These are phyloP conservation scores for Aegilops longissima DNA, from an alignment of 176 grass and related monocot genomes.

Conservation along the genomic window DNA sequence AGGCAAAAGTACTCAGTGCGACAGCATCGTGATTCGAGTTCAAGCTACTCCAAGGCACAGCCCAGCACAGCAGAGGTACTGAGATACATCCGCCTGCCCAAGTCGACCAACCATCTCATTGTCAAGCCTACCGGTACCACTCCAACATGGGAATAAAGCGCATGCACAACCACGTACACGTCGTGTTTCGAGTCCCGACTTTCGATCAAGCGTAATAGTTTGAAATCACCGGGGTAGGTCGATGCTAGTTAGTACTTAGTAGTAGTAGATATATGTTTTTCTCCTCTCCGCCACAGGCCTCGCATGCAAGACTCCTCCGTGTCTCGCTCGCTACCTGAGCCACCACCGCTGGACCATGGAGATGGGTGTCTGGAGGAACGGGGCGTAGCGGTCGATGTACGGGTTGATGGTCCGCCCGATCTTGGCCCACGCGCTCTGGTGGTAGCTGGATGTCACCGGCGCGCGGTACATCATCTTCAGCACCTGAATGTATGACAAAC, in stretches of 20 bases:
- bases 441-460: constrained; percentile 63
- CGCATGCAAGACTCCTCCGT: neutral
- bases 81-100: neutral
- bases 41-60: neutral
- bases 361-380: constrained; percentile 66
- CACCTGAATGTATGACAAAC: constrained; percentile 39
- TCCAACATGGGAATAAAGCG: neutral
- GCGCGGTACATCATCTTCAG: constrained; percentile 86
- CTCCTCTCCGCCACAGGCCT: neutral
- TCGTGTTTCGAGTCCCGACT: neutral
- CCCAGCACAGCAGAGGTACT: neutral
- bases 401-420: constrained; percentile 69
- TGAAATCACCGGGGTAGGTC: neutral
- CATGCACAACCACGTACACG: neutral
- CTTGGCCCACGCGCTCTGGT: constrained; percentile 68
- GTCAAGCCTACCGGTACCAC: neutral
- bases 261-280: neutral
- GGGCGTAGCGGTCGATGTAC: constrained; percentile 61
- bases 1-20: neutral
- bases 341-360: constrained; percentile 84
- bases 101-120: neutral
- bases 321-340: constrained; percentile 54
- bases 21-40: neutral
- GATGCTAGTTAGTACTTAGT: neutral
- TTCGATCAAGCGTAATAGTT: neutral